Base-by-base conservation (phyloP, 352 stramenopile species). In the Phytophthora ramorum region DNA sequence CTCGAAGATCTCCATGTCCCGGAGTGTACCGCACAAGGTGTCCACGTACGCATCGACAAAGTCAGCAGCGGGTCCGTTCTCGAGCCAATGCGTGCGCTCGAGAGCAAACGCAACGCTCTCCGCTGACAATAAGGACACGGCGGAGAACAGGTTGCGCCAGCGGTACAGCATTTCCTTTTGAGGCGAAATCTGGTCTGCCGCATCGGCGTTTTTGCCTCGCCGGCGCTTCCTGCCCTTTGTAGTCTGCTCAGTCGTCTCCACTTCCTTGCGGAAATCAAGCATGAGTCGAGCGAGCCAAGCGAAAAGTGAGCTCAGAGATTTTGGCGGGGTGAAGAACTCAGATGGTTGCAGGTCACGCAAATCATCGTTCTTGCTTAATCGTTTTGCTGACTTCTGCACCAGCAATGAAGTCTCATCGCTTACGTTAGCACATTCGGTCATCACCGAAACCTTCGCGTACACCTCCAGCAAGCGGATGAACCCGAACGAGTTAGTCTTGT, bases 91-190 rank as follows among this genome's bases (percentile, higher is more conserved):
- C 43, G 59, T 83, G 26, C 69, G 65, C 62, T 92, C 70, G 9
- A 94, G 70, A 35, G 71, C 73, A 63, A 92, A 92, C 2, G 72
- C 86, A 32, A 90, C 61, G 55, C 83, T 88, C 56, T 94, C 86
- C 14, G 76, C 79, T 13, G 69, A 73, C 10, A 92, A 63, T 2
- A 94, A 46, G 0, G 73, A 81, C 8, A 91, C 56, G 13, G 91
- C 70, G 3, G 83, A 86, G 43, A 92, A 92, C 12, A 94, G 57
- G 60, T 94, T 94, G 24, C 77, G 78, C 82, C 83, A 92, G 26
- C 83, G 83, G 38, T 66, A 70, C 7, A 92, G 52, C 16, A 91
- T 52, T 26, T 84, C 66, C 45, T 78, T 69, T 50, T 73, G 67
- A 54, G 62, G 50, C 10, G 75, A 74, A 28, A 75, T 37, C 34